Evolutionary conservation across 345 rosid species (phyloP), one percentile per base, ranked within the genome.

Genomic region (Heritiera fomes): DNA sequence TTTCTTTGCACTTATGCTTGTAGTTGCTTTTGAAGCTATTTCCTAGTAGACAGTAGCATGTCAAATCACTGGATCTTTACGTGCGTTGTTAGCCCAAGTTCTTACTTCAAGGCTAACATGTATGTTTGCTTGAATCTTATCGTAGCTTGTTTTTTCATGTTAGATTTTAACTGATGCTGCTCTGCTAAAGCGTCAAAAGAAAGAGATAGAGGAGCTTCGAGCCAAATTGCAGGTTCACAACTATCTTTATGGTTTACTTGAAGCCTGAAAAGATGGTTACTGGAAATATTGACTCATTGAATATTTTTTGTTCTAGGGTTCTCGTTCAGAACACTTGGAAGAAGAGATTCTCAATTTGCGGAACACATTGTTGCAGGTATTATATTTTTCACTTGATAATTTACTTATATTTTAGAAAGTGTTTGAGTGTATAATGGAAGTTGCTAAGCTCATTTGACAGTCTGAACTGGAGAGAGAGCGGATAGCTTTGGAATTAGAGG

Each of bases 121-220:
- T 28, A 49, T 64, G 80, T 78, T 80, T 58, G 23, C 62, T 40
- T 71, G 52, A 58, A 62, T n/a, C 53, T 47, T 69, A 49, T 78
- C 41, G 45, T 56, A 43, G 23, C 68, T 1, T 43, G 38, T 71
- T 80, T 34, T 64, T 56, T 85, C 43, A 38, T 81, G 79, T 53
- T 77, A 95, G 99, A 89, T 95, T 77, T 84, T 93, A 81, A 93
- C 98, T 30, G 98, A 95, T 87, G 98, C 97, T 81, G 99, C 99
- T 82, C 77, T 95, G 77, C 75, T 95, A 78, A 95, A 95, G 89
- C 98, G 99, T 59, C 99, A 93, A 79, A 95, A 95, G 90, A 95
- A 91, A 85, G 99, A 95, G 83, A 95, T 95, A 77, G 99, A 93
- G 86, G 96, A 95, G 86, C 98, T 95, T 84, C 90, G 97, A 78